Percentiles rank a stretch among this genome's conserved stretches.
phyloP scores from a whole-genome alignment of 257 asterid genomes.

The Datura wrightii region DNA sequence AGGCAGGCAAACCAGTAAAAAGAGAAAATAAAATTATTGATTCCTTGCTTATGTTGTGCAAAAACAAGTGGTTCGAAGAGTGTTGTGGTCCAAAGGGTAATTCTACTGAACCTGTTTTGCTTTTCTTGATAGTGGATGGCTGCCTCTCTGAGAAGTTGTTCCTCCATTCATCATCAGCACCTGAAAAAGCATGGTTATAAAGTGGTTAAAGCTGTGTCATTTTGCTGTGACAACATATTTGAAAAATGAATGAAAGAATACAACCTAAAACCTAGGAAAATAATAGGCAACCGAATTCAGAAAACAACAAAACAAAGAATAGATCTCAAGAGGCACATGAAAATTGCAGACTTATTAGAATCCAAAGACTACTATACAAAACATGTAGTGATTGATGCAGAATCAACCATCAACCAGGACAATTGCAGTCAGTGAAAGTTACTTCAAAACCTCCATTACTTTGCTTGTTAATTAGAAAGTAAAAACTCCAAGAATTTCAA shows the following conservation, averaged over 20 bases:
- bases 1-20: constrained; percentile 15
- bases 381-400: constrained; percentile 38
- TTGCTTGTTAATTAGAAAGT: neutral
- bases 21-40: constrained; percentile 10
- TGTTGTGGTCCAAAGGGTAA: constrained; percentile 72
- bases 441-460: constrained; percentile 21
- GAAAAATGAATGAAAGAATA: constrained; percentile 36
- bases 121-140: constrained; percentile 88
- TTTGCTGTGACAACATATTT: constrained; percentile 53
- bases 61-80: constrained; percentile 33
- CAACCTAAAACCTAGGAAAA: constrained; percentile 34
- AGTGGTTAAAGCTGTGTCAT: constrained; percentile 59
- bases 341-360: constrained; percentile 40
- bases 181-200: constrained; percentile 68
- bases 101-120: constrained; percentile 74
- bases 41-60: constrained; percentile 27
- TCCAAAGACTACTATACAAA: constrained; percentile 36
- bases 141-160: constrained; percentile 75
- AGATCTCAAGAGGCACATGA: constrained; percentile 46
- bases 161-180: constrained; percentile 95
- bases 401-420: neutral
- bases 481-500: neutral
- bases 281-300: constrained; percentile 22
- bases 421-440: constrained; percentile 25
- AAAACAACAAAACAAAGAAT: constrained; percentile 39